Evolutionary conservation across 768 basidiomycete species (phyloP).

Genomic region (Xerocomellus amylosporus): DNA sequence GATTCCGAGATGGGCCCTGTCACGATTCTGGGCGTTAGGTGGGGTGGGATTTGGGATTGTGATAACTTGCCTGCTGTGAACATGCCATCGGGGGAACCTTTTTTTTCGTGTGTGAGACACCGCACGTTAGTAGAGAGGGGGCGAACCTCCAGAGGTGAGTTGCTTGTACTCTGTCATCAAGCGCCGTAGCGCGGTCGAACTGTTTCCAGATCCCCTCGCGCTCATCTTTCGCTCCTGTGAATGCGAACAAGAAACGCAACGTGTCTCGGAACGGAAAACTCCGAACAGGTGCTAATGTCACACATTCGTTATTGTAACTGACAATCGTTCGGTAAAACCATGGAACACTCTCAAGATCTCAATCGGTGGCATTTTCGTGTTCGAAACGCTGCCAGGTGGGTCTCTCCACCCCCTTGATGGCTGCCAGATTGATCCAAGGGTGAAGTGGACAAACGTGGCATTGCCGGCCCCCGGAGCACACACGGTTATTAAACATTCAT

Average conservation of each 20-base stretch:
- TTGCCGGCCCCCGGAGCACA: neutral
- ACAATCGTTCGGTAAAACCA: too few relatives aligned
- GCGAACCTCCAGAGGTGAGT: conserved; percentile 70
- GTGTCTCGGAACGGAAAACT: neutral
- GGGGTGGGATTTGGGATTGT: neutral
- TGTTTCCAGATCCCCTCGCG: conserved; percentile 47
- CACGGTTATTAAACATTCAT: conserved; percentile 2
- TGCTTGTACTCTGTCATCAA: conserved; percentile 94
- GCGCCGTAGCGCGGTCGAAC: conserved; percentile 73
- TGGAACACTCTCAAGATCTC: neutral
- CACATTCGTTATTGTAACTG: too few relatives aligned
- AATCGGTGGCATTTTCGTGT: neutral
- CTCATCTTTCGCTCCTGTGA: conserved; percentile 39
- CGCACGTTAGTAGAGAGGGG: neutral
- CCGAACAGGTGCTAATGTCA: neutral
- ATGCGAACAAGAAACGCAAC: too few relatives aligned
- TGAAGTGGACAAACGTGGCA: neutral
- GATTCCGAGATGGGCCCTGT: conserved; percentile 85
- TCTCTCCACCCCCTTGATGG: conserved; percentile 1
- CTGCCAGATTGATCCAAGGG: too few relatives aligned
- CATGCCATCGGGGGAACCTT: conserved; percentile 91
- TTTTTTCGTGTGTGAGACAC: neutral
- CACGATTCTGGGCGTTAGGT: neutral
- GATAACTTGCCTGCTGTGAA: conserved; percentile 74
- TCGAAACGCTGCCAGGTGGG: neutral